These are phyloP conservation scores for Hordeum vulgare DNA, from an alignment of 176 grass and related monocot genomes.

Conservation along the genomic window DNA sequence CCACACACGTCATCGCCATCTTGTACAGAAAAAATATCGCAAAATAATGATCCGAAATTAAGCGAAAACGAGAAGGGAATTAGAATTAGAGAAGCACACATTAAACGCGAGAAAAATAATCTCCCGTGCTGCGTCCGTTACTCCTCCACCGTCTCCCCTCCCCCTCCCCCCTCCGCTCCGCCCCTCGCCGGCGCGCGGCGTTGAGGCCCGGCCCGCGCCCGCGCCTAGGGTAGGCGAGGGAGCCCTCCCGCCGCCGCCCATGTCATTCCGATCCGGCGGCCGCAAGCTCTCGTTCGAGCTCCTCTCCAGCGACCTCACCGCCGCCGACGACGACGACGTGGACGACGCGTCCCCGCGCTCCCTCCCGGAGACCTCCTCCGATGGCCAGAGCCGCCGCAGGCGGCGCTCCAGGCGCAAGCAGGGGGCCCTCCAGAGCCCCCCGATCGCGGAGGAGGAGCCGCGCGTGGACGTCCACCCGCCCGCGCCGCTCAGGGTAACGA, in stretches of 20 bases:
- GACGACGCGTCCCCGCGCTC: slow-evolving; percentile 32
- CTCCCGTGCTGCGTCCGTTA: slow-evolving; percentile 25
- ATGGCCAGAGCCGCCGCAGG: slow-evolving; percentile 18
- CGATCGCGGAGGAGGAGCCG: slow-evolving; percentile 29
- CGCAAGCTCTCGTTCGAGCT: slow-evolving; percentile 80
- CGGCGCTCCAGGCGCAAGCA: slow-evolving; percentile 53
- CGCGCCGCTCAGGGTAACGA: slow-evolving; percentile 9
- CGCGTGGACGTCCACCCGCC: neutral
- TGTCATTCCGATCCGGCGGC: slow-evolving; percentile 56
- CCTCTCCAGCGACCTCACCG: slow-evolving; percentile 48
- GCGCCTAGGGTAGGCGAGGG: slow-evolving; percentile 11
- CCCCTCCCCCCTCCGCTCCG: neutral
- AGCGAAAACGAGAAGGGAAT: neutral
- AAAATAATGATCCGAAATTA: neutral
- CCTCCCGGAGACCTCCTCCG: slow-evolving; percentile 14
- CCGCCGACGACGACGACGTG: slow-evolving; percentile 13
- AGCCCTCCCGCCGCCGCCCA: slow-evolving; percentile 5
- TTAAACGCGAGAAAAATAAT: slow-evolving; percentile 38
- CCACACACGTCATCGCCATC: neutral
- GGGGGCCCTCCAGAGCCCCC: slow-evolving; percentile 25
- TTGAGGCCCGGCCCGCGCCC: slow-evolving; percentile 16
- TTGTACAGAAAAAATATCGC: neutral
- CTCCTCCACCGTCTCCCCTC: neutral
- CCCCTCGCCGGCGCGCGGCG: slow-evolving; percentile 16
- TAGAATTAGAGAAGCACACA: neutral